Evolutionary conservation across 768 basidiomycete species (phyloP), one percentile per base, ranked within the genome.

Genomic region (Podaxis sp.): DNA sequence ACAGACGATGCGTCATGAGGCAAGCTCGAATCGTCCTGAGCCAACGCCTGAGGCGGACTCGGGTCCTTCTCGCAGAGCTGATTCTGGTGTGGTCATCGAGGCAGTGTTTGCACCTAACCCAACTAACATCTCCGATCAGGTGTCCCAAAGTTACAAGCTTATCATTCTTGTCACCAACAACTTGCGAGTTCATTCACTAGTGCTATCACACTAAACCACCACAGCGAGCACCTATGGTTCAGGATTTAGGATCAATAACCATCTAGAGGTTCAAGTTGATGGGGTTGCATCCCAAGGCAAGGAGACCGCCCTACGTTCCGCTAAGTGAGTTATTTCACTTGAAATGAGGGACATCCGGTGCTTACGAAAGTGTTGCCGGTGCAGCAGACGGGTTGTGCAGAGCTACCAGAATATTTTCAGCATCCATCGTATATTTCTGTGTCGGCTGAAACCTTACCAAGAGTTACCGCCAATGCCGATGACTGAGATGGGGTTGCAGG

Each of bases 401-500:
- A 57, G 55, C 57, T 59, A 13, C 6, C 22, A 30, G 26, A 13
- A 11, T 17, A 13, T 28, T 7, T 12, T 17, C 11, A 48, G 4
- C 15, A 26, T 28, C 33, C 28, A 30, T 30, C 8, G 4, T 52
- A 52, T 13, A 30, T 30, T 30, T 4, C 15, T 12, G 52, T 7
- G 24, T 6, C 12, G 26, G 17, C 44, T n/a, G 12, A 40, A 40
- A n/a, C 53, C 57, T n/a, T 61, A 73, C 72, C 73, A 74, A 19
- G 66, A 65, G 49, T 60, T 66, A 24, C 67, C 66, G 8, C 66
- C 69, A 38, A 63, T 52, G n/a, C 69, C 72, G 48, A 73, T 61
- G 59, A 70, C 67, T 36, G 65, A 58, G 57, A 75, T 66, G 28
- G 74, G 74, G 63, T 53, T 67, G 63, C 73, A 75, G 61, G 65